A percentile compares a stretch with the other conserved stretches of the same genome.
phyloP scores from a whole-genome alignment of 2,329 filamentous ascomycete species.

The Phoma sp. region DNA sequence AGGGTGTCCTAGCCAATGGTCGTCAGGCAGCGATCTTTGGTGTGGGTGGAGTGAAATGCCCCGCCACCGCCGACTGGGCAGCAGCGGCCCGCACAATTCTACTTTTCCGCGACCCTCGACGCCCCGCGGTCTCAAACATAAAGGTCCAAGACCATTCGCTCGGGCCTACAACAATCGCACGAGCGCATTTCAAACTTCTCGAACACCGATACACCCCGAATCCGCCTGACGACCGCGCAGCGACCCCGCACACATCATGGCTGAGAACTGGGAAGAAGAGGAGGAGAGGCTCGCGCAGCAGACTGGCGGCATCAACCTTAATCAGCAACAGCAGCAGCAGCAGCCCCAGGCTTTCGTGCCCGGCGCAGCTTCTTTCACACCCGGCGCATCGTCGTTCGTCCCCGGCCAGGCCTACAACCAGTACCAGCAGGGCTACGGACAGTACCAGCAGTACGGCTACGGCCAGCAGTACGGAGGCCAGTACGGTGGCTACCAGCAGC shows the following conservation, averaged over 20 bases:
- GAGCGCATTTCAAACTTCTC: slow-evolving; percentile 31
- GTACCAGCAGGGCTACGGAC: slow-evolving; percentile 49
- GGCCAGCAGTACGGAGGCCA: slow-evolving; percentile 66
- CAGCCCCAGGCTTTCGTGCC: slow-evolving; percentile 62
- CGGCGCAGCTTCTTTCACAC: slow-evolving; percentile 73
- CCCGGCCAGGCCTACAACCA: slow-evolving; percentile 69
- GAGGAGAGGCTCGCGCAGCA: slow-evolving; percentile 79
- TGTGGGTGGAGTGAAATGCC: slow-evolving; percentile 10
- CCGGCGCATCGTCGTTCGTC: slow-evolving; percentile 72
- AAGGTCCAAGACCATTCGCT: slow-evolving; percentile 4
- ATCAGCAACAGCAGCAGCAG: slow-evolving; percentile 16
- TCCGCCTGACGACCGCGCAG: slow-evolving; percentile 11
- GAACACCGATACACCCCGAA: slow-evolving; percentile 14
- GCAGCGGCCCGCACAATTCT: slow-evolving; percentile 15
- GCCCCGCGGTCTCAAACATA: slow-evolving; percentile 10
- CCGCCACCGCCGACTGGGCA: slow-evolving; percentile 13
- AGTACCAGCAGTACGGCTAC: slow-evolving; percentile 49
- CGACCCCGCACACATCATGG: slow-evolving; percentile 63
- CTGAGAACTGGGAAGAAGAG: slow-evolving; percentile 94
- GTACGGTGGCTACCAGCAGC: slow-evolving; percentile 48
- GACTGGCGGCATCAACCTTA: slow-evolving; percentile 46
- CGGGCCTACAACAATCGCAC: slow-evolving; percentile 18
- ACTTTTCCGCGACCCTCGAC: slow-evolving; percentile 17
- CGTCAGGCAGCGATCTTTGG: slow-evolving; percentile 30
- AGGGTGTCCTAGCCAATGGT: slow-evolving; percentile 27